Percentiles rank a stretch among this genome's conserved stretches.
phyloP scores from a whole-genome alignment of 495 filamentous ascomycete genomes.

The Penicillium turbatum region DNA sequence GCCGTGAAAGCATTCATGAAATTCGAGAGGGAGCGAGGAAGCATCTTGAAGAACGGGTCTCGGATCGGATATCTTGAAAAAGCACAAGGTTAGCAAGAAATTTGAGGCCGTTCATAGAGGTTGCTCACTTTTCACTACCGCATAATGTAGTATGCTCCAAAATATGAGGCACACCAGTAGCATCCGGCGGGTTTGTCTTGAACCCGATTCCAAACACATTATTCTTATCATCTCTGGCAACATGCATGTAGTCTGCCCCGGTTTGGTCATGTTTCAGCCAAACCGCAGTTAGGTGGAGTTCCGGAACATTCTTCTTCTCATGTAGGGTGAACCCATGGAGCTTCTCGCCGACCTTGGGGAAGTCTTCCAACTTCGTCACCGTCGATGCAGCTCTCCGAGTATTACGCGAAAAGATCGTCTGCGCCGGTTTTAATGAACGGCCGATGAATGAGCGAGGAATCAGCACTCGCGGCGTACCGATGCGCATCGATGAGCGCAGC shows the following conservation, averaged over 20 bases:
- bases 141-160: constrained; percentile 95
- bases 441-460: constrained; percentile 19
- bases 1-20: constrained; percentile 99
- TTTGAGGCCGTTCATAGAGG: background rate
- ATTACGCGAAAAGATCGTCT: constrained; percentile 38
- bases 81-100: background rate
- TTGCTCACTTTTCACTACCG: constrained; percentile 82
- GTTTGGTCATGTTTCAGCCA: constrained; percentile 90
- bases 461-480: constrained; percentile 27
- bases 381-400: constrained; percentile 55
- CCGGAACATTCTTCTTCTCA: constrained; percentile 84
- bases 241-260: constrained; percentile 90
- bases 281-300: constrained; percentile 86
- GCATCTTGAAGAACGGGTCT: constrained; percentile 99
- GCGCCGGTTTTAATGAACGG: constrained; percentile 18
- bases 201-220: constrained; percentile 99
- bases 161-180: constrained; percentile 94
- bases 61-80: constrained; percentile 77
- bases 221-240: constrained; percentile 91
- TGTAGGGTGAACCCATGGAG: constrained; percentile 90
- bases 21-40: constrained; percentile 92
- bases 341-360: constrained; percentile 73
- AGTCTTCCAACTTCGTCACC: constrained; percentile 65
- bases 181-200: constrained; percentile 97
- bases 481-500: constrained; percentile 34